A percentile compares a stretch with the other conserved stretches of the same genome.
phyloP scores from a whole-genome alignment of 106 monocot species.

The Dactylorhiza incarnata region DNA sequence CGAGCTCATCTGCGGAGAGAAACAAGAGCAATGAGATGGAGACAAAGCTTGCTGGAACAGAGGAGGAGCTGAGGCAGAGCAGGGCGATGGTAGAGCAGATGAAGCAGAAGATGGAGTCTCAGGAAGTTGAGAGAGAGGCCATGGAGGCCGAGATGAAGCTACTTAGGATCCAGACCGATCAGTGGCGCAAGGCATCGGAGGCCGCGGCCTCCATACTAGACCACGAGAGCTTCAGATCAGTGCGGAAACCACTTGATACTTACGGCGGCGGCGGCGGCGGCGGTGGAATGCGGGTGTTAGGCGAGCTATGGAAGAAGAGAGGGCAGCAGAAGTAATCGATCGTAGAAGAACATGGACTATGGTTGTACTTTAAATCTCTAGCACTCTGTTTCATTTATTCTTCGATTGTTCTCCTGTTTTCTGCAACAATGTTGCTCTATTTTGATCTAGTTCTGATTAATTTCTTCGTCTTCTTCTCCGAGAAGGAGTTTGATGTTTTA shows the following conservation, averaged over 20 bases:
- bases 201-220: slow-evolving; percentile 34
- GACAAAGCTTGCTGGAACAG: slow-evolving; percentile 23
- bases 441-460: background rate
- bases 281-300: background rate
- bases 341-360: background rate
- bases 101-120: slow-evolving; percentile 23
- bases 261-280: background rate
- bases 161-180: slow-evolving; percentile 42
- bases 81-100: slow-evolving; percentile 11
- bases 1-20: background rate
- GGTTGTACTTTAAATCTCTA: background rate
- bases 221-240: background rate
- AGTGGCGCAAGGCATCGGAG: slow-evolving; percentile 65
- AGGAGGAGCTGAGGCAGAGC: slow-evolving; percentile 31
- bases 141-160: slow-evolving; percentile 44
- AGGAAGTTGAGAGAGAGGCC: slow-evolving; percentile 16
- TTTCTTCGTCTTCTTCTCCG: background rate
- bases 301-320: slow-evolving; percentile 4
- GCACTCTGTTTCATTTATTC: background rate
- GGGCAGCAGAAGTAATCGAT: background rate
- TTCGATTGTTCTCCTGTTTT: background rate
- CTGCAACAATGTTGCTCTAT: background rate
- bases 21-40: slow-evolving; percentile 29
- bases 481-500: background rate
- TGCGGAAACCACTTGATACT: background rate